These are phyloP conservation scores for Hortiboletus campestris DNA, from an alignment of 768 basidiomycete species.

Conservation along the genomic window DNA sequence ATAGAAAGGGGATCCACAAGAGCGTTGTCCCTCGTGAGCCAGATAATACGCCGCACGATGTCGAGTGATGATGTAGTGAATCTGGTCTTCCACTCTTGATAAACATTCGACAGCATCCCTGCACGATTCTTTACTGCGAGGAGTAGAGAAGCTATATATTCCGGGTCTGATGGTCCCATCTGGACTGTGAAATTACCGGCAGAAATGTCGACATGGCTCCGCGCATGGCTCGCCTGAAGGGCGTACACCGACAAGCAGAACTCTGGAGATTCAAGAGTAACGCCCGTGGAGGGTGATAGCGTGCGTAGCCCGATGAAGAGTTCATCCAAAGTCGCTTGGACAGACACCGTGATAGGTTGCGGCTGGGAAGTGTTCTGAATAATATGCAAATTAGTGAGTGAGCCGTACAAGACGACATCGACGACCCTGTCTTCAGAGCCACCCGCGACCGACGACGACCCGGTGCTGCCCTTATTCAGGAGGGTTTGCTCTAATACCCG, in stretches of 20 bases:
- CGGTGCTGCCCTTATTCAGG: constrained; percentile 3
- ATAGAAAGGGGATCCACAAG: constrained; percentile 76
- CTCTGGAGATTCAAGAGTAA: constrained; percentile 2
- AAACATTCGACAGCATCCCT: constrained; percentile 14
- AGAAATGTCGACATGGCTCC: constrained; percentile 16
- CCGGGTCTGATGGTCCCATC: constrained; percentile 32
- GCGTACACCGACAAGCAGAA: constrained; percentile 18
- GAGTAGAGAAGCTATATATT: constrained; percentile 21
- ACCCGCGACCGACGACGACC: neutral
- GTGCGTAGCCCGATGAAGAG: constrained; percentile 14
- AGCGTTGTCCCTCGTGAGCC: constrained; percentile 46
- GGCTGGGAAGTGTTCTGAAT: constrained; percentile 11
- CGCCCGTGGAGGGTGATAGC: neutral
- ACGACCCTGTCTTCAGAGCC: constrained; percentile 1
- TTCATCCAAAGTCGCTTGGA: constrained; percentile 15
- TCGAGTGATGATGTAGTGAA: constrained; percentile 33
- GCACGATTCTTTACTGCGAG: constrained; percentile 11
- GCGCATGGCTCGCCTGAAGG: constrained; percentile 17
- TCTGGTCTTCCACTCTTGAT: constrained; percentile 31
- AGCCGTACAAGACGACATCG: constrained; percentile 19
- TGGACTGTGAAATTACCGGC: constrained; percentile 22
- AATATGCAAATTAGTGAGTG: constrained; percentile 17
- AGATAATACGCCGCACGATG: constrained; percentile 50
- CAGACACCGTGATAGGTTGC: neutral
- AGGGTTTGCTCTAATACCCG: constrained; percentile 47